Conservation (phyloP, 2,329 filamentous ascomycete species). For the Penicillium brevicompactum region DNA sequence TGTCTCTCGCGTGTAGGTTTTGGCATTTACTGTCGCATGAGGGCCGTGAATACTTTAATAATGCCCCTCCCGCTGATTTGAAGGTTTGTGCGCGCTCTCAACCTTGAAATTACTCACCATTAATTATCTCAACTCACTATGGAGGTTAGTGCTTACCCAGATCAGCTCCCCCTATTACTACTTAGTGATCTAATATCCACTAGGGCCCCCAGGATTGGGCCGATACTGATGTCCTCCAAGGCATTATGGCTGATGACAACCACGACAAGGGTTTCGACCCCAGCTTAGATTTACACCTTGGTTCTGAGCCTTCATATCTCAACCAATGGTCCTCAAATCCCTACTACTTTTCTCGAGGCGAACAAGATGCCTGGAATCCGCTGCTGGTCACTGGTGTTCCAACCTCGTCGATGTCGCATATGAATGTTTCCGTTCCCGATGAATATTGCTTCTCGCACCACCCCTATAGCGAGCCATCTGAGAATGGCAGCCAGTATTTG, state of each 20-base stretch:
- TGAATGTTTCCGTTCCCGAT: conserved; percentile 19
- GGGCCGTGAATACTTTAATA: conserved; percentile 4
- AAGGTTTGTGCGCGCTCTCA: not conserved
- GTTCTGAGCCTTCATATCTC: conserved; percentile 23
- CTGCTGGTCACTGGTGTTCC: conserved; percentile 33
- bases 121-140: not conserved
- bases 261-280: conserved; percentile 18
- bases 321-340: conserved; percentile 23
- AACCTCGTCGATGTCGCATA: conserved; percentile 19
- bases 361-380: conserved; percentile 38
- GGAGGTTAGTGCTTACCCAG: conserved; percentile 14
- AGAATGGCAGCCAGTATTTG: conserved; percentile 36
- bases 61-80: conserved; percentile 6
- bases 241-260: conserved; percentile 28
- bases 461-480: conserved; percentile 33
- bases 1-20: conserved; percentile 14
- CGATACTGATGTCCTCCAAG: conserved; percentile 34
- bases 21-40: conserved; percentile 7
- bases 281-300: conserved; percentile 29
- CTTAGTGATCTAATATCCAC: not conserved
- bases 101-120: not conserved
- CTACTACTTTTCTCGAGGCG: conserved; percentile 20
- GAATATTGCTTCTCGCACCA: conserved; percentile 27
- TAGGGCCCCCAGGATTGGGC: conserved; percentile 22
- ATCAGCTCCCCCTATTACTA: not conserved